phyloP scores from a whole-genome alignment of 495 filamentous ascomycete species.

The Amniculicola lignicola region DNA sequence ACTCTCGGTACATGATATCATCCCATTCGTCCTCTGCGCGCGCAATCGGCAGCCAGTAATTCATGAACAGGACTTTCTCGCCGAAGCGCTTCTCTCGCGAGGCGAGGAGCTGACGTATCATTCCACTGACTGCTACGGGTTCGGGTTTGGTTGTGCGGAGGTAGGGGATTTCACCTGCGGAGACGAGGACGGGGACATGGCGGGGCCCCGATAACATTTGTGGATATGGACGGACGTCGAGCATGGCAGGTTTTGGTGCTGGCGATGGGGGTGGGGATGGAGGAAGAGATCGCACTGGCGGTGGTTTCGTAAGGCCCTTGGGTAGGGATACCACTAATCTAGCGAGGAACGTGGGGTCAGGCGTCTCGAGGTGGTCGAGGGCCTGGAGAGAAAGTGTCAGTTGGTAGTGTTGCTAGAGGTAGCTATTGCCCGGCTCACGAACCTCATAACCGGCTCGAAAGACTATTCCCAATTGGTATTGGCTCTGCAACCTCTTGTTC shows the following conservation, averaged over 20 bases:
- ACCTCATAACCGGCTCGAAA: slow-evolving; percentile 64
- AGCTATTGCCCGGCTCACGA: slow-evolving; percentile 30
- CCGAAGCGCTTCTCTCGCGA: slow-evolving; percentile 44
- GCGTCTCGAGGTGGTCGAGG: slow-evolving; percentile 39
- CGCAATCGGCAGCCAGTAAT: slow-evolving; percentile 45
- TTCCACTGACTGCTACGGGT: slow-evolving; percentile 52
- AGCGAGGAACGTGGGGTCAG: slow-evolving; percentile 25
- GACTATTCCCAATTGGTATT: slow-evolving; percentile 32
- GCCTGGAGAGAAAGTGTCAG: slow-evolving; percentile 38
- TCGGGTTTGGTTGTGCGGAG: slow-evolving; percentile 70
- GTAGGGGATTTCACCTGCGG: slow-evolving; percentile 62
- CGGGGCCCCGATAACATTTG: slow-evolving; percentile 52
- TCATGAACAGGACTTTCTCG: slow-evolving; percentile 35
- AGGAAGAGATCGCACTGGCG: not conserved
- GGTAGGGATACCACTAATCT: slow-evolving; percentile 30
- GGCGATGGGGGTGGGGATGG: not conserved
- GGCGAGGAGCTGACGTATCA: slow-evolving; percentile 53
- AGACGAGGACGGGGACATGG: slow-evolving; percentile 60
- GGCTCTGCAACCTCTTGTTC: slow-evolving; percentile 51
- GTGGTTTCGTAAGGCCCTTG: slow-evolving; percentile 15
- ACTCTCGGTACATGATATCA: slow-evolving; percentile 34
- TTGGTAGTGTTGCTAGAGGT: too few species aligned
- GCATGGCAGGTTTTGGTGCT: slow-evolving; percentile 39
- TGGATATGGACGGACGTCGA: slow-evolving; percentile 41
- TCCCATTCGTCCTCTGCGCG: slow-evolving; percentile 61